A percentile compares a stretch with the other conserved stretches of the same genome.
phyloP scores from a whole-genome alignment of 192 early-diverging fungal species.

The Podila horticola region DNA sequence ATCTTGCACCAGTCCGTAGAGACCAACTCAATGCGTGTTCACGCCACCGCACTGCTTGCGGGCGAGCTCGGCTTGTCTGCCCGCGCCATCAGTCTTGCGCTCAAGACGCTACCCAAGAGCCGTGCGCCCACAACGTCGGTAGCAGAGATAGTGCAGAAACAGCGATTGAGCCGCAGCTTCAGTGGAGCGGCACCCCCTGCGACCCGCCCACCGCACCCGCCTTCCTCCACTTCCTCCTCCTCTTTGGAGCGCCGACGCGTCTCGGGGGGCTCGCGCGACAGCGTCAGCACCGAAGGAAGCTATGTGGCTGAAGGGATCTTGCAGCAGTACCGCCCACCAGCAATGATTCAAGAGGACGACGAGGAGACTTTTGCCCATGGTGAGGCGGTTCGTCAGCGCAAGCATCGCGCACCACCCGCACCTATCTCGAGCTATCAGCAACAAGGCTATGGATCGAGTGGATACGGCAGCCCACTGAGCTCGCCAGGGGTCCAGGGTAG shows the following conservation, averaged over 20 bases:
- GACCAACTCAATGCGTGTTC: constrained; percentile 6
- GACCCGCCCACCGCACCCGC: neutral
- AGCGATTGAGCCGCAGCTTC: neutral
- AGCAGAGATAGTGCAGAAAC: no score
- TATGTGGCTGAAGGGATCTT: neutral
- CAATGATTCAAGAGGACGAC: constrained; percentile 7
- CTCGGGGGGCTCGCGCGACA: neutral
- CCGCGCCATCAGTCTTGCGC: neutral
- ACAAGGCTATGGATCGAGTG: neutral
- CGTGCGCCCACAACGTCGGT: no score
- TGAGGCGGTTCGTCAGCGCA: neutral
- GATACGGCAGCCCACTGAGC: neutral
- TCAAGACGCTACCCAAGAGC: neutral
- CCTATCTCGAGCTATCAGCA: neutral
- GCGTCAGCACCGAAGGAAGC: constrained; percentile 13
- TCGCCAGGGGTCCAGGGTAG: neutral
- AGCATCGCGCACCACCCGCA: neutral
- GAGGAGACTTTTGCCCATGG: neutral
- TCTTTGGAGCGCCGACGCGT: neutral
- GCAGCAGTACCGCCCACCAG: constrained; percentile 8
- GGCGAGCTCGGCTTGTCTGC: constrained; percentile 16
- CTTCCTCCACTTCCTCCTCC: neutral
- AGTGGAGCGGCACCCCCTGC: neutral
- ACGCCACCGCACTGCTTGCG: constrained; percentile 14
- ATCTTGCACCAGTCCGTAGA: constrained; percentile 9